These are phyloP conservation scores for Glycine soja DNA, from an alignment of 306 rosid species.

Conservation along the genomic window DNA sequence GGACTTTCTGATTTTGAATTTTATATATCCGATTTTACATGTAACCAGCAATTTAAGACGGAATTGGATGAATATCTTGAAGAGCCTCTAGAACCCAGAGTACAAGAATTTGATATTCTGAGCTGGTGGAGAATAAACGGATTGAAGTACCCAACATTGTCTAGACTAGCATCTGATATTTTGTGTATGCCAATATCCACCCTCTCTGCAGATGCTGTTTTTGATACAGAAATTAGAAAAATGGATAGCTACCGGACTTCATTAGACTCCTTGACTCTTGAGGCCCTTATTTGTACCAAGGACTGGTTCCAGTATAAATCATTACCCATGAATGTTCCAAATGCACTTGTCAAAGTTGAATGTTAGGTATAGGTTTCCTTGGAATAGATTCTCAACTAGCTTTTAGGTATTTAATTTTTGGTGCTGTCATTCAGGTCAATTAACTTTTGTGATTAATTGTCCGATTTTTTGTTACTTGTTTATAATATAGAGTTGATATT, in stretches of 20 bases:
- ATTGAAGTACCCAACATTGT: slow-evolving; percentile 69
- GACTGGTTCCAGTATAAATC: slow-evolving; percentile 78
- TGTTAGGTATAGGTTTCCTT: slow-evolving; percentile 47
- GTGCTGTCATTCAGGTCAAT: slow-evolving; percentile 36
- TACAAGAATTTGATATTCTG: slow-evolving; percentile 69
- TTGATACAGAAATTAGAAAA: slow-evolving; percentile 65
- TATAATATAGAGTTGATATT: slow-evolving; percentile 42
- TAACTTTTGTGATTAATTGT: slow-evolving; percentile 17
- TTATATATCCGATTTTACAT: slow-evolving; percentile 71
- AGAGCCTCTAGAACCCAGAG: slow-evolving; percentile 66
- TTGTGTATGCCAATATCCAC: slow-evolving; percentile 78
- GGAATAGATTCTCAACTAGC: slow-evolving; percentile 39
- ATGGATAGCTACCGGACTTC: slow-evolving; percentile 74
- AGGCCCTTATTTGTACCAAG: slow-evolving; percentile 86
- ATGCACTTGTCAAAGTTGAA: slow-evolving; percentile 60
- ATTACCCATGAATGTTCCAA: slow-evolving; percentile 56
- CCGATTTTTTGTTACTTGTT: slow-evolving; percentile 35
- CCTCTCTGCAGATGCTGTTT: slow-evolving; percentile 70
- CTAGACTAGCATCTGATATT: slow-evolving; percentile 89
- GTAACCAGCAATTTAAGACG: slow-evolving; percentile 63
- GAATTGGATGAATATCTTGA: slow-evolving; percentile 87
- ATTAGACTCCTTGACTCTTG: slow-evolving; percentile 64
- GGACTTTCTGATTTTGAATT: slow-evolving; percentile 76
- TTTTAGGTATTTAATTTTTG: slow-evolving; percentile 24
- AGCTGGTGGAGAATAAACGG: slow-evolving; percentile 82